A percentile compares a stretch with the other conserved stretches of the same genome.
Conservation (phyloP, 1,284 basidiomycete species). For the Rhodotorula sp. region DNA sequence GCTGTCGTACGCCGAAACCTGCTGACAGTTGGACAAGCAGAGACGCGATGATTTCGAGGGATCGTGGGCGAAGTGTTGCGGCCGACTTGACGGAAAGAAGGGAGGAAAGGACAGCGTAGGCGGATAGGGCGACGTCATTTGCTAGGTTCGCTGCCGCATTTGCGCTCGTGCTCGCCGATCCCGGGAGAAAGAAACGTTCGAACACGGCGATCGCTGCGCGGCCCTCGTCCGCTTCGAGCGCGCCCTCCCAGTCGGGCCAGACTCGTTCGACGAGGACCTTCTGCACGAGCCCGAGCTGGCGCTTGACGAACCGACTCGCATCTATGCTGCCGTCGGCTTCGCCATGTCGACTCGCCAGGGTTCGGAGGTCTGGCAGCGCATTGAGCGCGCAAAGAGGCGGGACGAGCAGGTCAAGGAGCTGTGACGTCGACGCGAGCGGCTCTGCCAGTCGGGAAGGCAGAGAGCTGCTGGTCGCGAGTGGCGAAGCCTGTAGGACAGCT, state of each 20-base stretch:
- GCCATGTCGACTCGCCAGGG: constrained; percentile 52
- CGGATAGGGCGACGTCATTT: constrained; percentile 23
- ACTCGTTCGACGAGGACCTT: constrained; percentile 64
- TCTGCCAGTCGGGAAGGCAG: constrained; percentile 30
- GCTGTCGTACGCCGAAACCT: constrained; percentile 57
- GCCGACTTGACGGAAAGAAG: constrained; percentile 52
- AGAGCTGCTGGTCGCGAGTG: neutral
- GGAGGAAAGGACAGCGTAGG: constrained; percentile 28
- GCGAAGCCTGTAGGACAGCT: neutral
- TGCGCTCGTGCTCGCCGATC: neutral
- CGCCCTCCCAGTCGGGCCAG: constrained; percentile 66
- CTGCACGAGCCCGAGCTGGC: constrained; percentile 58
- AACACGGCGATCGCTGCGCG: constrained; percentile 62
- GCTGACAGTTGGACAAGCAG: constrained; percentile 66
- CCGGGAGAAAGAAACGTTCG: constrained; percentile 42
- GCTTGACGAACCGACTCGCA: constrained; percentile 48
- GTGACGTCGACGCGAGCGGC: constrained; percentile 58
- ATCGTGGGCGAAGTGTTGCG: constrained; percentile 32
- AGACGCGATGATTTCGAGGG: constrained; percentile 44
- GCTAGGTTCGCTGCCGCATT: neutral
- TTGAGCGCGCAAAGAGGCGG: constrained; percentile 61
- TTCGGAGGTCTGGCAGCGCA: constrained; percentile 57
- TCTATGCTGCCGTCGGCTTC: constrained; percentile 49
- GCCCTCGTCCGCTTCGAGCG: constrained; percentile 58
- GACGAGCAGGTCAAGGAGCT: constrained; percentile 61